Conservation (phyloP, 805 yeast genomes). For the Alloascoidea africana region DNA sequence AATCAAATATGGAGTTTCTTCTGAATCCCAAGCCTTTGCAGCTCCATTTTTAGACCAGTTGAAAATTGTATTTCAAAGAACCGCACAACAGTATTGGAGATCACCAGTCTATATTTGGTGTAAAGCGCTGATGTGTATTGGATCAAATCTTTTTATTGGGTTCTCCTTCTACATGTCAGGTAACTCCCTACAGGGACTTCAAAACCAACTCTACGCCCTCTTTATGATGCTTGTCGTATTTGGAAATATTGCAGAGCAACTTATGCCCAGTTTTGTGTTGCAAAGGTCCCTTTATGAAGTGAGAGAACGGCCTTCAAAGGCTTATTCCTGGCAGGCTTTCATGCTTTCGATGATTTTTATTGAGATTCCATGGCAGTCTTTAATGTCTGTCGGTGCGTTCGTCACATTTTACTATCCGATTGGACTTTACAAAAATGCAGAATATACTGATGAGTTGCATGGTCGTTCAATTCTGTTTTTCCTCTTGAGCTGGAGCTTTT, state of each 20-base stretch:
- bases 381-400: constrained; percentile 47
- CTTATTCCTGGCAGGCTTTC: constrained; percentile 53
- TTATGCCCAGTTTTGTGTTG: constrained; percentile 41
- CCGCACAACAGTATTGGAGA: constrained; percentile 49
- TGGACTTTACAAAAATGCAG: constrained; percentile 48
- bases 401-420: constrained; percentile 56
- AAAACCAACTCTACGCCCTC: constrained; percentile 67
- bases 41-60: constrained; percentile 26
- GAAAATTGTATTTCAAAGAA: constrained; percentile 31
- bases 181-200: constrained; percentile 51
- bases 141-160: constrained; percentile 48
- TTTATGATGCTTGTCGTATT: constrained; percentile 51
- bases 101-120: constrained; percentile 44
- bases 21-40: constrained; percentile 29
- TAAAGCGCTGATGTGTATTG: constrained; percentile 34
- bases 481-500: no score
- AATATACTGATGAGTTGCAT: constrained; percentile 23
- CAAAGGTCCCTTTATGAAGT: constrained; percentile 56
- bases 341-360: constrained; percentile 46
- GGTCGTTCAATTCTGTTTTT: constrained; percentile 33
- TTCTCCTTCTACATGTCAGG: constrained; percentile 55
- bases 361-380: constrained; percentile 51
- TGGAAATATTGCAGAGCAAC: constrained; percentile 42
- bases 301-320: constrained; percentile 59
- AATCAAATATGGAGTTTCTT: constrained; percentile 27